A percentile compares a stretch with the other conserved stretches of the same genome.
phyloP scores from a whole-genome alignment of 2,329 filamentous ascomycete genomes.

The Phyllosticta capitalensis region DNA sequence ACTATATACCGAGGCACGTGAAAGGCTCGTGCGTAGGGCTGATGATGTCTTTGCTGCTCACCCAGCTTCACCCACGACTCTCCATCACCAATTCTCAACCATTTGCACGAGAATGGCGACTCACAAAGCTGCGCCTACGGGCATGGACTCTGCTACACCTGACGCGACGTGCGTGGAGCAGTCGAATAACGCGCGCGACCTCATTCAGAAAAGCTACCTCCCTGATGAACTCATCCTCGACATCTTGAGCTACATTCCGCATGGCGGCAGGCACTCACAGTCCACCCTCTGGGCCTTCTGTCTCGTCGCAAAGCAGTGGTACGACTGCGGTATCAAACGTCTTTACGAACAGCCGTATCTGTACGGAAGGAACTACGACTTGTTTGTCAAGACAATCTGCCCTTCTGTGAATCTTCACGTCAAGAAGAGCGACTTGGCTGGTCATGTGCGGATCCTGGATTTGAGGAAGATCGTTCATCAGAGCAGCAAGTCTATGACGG shows the following conservation, averaged over 20 bases:
- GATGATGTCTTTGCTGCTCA: too few relatives aligned
- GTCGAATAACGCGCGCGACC: background rate
- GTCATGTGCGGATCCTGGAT: slow-evolving; percentile 44
- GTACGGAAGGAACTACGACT: slow-evolving; percentile 42
- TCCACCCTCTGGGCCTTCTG: slow-evolving; percentile 41
- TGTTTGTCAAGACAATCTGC: slow-evolving; percentile 46
- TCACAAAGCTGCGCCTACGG: too few relatives aligned
- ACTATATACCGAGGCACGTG: too few relatives aligned
- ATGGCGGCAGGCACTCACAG: slow-evolving; percentile 31
- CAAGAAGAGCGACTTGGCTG: slow-evolving; percentile 38
- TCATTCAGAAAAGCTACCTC: slow-evolving; percentile 27
- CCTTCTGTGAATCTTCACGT: slow-evolving; percentile 42
- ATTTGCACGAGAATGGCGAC: too few relatives aligned
- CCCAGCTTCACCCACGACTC: too few relatives aligned
- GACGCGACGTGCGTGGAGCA: too few relatives aligned
- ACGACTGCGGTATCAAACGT: slow-evolving; percentile 39
- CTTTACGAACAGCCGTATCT: slow-evolving; percentile 47
- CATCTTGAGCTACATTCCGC: slow-evolving; percentile 38
- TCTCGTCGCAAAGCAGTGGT: slow-evolving; percentile 44
- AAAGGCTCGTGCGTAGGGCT: too few relatives aligned
- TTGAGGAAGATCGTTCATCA: slow-evolving; percentile 49
- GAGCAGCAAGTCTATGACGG: slow-evolving; percentile 47
- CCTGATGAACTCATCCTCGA: slow-evolving; percentile 46
- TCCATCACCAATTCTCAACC: too few relatives aligned
- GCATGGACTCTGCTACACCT: too few relatives aligned